These are phyloP conservation scores for Austroboletus niveus DNA, from an alignment of 1,284 basidiomycete genomes.

Conservation along the genomic window DNA sequence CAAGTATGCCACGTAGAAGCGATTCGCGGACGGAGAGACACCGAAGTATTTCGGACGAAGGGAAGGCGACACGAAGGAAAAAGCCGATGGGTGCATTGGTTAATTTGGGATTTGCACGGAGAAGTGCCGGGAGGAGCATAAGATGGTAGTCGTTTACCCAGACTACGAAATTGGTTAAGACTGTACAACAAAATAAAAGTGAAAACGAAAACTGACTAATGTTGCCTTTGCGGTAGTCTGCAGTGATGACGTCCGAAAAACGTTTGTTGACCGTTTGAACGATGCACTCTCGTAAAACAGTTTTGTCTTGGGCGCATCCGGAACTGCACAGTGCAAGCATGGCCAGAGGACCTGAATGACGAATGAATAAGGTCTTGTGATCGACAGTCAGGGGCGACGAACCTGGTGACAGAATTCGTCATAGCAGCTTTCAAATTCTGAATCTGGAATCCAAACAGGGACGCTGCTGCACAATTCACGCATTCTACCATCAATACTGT, in stretches of 20 bases:
- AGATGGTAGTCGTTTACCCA: conserved; percentile 89
- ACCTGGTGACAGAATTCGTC: conserved; percentile 88
- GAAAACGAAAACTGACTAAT: conserved; percentile 45
- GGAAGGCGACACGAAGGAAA: conserved; percentile 89
- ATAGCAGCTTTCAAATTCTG: conserved; percentile 75
- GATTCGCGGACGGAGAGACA: conserved; percentile 70
- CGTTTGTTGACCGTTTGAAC: conserved; percentile 78
- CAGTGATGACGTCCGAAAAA: conserved; percentile 78
- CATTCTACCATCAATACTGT: conserved; percentile 62
- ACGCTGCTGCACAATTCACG: conserved; percentile 53
- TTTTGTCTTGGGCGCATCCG: conserved; percentile 83
- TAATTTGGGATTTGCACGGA: conserved; percentile 50
- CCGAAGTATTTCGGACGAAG: conserved; percentile 84
- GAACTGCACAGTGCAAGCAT: conserved; percentile 82
- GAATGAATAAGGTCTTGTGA: background rate
- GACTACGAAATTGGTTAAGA: conserved; percentile 38
- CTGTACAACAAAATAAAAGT: background rate
- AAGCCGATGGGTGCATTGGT: conserved; percentile 76
- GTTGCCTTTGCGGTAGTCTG: conserved; percentile 76
- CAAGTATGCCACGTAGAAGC: conserved; percentile 73
- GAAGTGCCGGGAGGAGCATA: conserved; percentile 76
- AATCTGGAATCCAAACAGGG: conserved; percentile 81
- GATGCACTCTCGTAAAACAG: conserved; percentile 77
- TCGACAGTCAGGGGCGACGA: background rate
- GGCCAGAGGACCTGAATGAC: conserved; percentile 74